These are phyloP conservation scores for Penicillium expansum DNA, from an alignment of 2,329 filamentous ascomycete genomes.

Conservation along the genomic window DNA sequence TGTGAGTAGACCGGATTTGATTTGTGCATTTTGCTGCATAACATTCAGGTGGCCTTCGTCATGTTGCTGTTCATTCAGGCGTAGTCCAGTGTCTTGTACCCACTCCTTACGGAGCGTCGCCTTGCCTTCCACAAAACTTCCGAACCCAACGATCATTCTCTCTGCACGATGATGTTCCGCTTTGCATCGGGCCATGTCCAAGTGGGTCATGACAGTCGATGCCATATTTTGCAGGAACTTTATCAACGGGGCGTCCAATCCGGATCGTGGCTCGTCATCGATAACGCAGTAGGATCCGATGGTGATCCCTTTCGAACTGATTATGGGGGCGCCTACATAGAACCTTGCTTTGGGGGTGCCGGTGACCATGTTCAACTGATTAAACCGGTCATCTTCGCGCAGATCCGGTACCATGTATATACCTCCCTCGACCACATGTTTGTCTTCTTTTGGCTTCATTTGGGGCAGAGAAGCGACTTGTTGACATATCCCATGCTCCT, in stretches of 20 bases:
- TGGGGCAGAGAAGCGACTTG: constrained; percentile 12
- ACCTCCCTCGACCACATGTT: neutral
- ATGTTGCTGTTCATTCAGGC: neutral
- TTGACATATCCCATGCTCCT: constrained; percentile 24
- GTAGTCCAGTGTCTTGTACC: constrained; percentile 14
- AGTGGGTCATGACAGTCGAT: constrained; percentile 56
- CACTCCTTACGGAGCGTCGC: constrained; percentile 29
- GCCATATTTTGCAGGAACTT: constrained; percentile 57
- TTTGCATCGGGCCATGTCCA: constrained; percentile 49
- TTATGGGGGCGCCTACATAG: constrained; percentile 58
- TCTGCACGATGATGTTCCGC: constrained; percentile 11
- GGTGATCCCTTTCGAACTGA: constrained; percentile 51
- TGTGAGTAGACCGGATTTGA: neutral
- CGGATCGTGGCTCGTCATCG: constrained; percentile 50
- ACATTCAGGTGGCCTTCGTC: constrained; percentile 21
- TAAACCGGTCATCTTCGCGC: constrained; percentile 30
- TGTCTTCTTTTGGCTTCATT: neutral
- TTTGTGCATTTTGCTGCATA: constrained; percentile 21
- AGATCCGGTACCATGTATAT: constrained; percentile 33
- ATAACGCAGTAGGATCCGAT: constrained; percentile 59
- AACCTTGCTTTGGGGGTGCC: constrained; percentile 39
- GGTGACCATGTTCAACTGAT: constrained; percentile 25
- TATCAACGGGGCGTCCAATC: constrained; percentile 38
- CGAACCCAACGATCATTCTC: constrained; percentile 30
- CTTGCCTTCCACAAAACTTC: constrained; percentile 51